phyloP scores from a whole-genome alignment of 148 eudicot genomes.

The Tetragonia tetragonoides region DNA sequence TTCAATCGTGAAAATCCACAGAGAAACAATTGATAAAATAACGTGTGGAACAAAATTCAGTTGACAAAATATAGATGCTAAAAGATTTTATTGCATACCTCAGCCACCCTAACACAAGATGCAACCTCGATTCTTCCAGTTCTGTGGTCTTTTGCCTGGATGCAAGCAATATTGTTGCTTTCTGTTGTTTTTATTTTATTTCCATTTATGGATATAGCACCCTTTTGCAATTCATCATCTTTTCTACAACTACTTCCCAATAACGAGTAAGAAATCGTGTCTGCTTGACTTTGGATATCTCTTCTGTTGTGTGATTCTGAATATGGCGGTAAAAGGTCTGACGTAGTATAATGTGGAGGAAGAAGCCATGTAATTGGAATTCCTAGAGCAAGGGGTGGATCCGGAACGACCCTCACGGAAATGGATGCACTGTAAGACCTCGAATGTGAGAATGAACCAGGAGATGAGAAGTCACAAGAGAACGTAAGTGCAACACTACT shows the following conservation, averaged over 20 bases:
- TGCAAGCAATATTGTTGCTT: slow-evolving; percentile 58
- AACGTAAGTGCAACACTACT: slow-evolving; percentile 63
- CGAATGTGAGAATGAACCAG: slow-evolving; percentile 48
- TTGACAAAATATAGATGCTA: neutral
- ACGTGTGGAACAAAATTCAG: neutral
- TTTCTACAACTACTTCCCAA: slow-evolving; percentile 41
- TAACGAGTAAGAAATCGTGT: slow-evolving; percentile 58
- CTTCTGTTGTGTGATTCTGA: slow-evolving; percentile 40
- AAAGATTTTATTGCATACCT: slow-evolving; percentile 37
- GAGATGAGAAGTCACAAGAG: slow-evolving; percentile 58
- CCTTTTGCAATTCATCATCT: slow-evolving; percentile 41
- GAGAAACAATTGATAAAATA: neutral
- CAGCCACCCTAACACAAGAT: slow-evolving; percentile 78
- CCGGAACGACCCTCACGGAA: slow-evolving; percentile 61
- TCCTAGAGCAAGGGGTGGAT: slow-evolving; percentile 88
- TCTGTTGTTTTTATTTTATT: slow-evolving; percentile 60
- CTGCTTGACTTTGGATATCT: slow-evolving; percentile 43
- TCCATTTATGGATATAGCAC: slow-evolving; percentile 49
- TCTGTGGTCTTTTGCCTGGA: slow-evolving; percentile 66
- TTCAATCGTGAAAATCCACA: neutral
- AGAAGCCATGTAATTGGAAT: slow-evolving; percentile 85
- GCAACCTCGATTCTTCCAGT: slow-evolving; percentile 79
- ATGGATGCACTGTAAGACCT: slow-evolving; percentile 56
- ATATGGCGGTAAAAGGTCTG: slow-evolving; percentile 60
- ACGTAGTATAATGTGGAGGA: slow-evolving; percentile 77